Percentiles rank a stretch among this genome's conserved stretches.
Evolutionary conservation across 2,329 filamentous ascomycete species (phyloP).

Genomic region (Fusarium cyanostomum): DNA sequence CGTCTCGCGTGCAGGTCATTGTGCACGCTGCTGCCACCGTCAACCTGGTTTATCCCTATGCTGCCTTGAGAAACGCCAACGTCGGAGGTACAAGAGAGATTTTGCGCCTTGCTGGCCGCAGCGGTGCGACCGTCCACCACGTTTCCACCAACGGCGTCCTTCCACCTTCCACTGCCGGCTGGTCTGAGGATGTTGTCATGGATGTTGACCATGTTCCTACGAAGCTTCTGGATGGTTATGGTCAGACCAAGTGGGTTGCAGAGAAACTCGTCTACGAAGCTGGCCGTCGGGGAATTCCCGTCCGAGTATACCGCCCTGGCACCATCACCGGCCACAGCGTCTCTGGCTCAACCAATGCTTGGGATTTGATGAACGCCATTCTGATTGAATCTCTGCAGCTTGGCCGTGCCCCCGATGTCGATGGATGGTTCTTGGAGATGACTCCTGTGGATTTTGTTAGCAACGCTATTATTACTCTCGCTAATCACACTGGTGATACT

Average conservation of each 20-base stretch:
- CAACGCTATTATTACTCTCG: constrained; percentile 75
- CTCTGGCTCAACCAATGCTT: constrained; percentile 80
- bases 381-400: constrained; percentile 81
- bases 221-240: constrained; percentile 77
- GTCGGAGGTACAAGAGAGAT: constrained; percentile 83
- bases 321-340: constrained; percentile 82
- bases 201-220: constrained; percentile 73
- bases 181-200: constrained; percentile 75
- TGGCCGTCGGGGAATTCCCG: constrained; percentile 72
- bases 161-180: constrained; percentile 74
- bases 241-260: constrained; percentile 84
- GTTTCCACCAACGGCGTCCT: constrained; percentile 84
- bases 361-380: constrained; percentile 79
- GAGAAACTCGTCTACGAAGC: constrained; percentile 79
- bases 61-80: constrained; percentile 77
- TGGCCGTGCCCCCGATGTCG: constrained; percentile 74
- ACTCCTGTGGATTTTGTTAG: constrained; percentile 85
- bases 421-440: constrained; percentile 84
- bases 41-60: constrained; percentile 84
- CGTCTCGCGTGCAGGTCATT: constrained; percentile 74
- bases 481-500: constrained; percentile 68
- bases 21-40: constrained; percentile 82
- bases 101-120: constrained; percentile 72
- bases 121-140: constrained; percentile 78
- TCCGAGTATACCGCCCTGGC: constrained; percentile 76